These are phyloP conservation scores for Lactarius tabidus DNA, from an alignment of 768 basidiomycete genomes.

Conservation along the genomic window DNA sequence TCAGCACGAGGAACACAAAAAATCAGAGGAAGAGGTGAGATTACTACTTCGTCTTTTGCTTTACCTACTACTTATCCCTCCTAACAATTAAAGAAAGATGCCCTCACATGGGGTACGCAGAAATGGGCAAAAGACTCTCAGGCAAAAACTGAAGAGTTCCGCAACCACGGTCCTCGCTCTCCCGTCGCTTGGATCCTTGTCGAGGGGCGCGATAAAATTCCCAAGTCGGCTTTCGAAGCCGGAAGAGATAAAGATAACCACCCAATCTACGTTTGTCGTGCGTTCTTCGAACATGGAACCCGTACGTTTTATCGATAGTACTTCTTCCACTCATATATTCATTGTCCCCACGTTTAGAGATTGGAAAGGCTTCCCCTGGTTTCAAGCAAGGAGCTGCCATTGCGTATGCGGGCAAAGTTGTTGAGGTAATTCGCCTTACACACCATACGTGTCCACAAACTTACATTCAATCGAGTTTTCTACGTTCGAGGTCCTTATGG, in stretches of 20 bases:
- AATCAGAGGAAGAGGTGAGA: conserved; percentile 52
- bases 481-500: conserved; percentile 68
- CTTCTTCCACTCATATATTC: conserved; percentile 16
- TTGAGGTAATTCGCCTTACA: conserved; percentile 42
- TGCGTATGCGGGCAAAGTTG: conserved; percentile 56
- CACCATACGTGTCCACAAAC: not conserved
- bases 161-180: conserved; percentile 38
- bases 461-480: conserved; percentile 41
- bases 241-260: conserved; percentile 53
- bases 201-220: conserved; percentile 52
- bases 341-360: conserved; percentile 38
- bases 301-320: conserved; percentile 36
- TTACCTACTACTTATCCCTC: not conserved
- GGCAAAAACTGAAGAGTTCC: conserved; percentile 48
- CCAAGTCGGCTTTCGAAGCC: conserved; percentile 46
- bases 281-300: conserved; percentile 52
- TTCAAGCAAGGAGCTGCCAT: conserved; percentile 62
- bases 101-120: conserved; percentile 44
- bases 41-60: not conserved
- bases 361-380: conserved; percentile 58
- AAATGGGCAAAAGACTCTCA: conserved; percentile 59
- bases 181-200: conserved; percentile 62
- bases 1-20: conserved; percentile 44
- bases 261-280: conserved; percentile 55
- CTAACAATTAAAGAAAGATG: conserved; percentile 42